Percentiles rank a stretch among this genome's conserved stretches.
Evolutionary conservation across 257 asterid species (phyloP).

Genomic region (Craterostigma plantagineum): DNA sequence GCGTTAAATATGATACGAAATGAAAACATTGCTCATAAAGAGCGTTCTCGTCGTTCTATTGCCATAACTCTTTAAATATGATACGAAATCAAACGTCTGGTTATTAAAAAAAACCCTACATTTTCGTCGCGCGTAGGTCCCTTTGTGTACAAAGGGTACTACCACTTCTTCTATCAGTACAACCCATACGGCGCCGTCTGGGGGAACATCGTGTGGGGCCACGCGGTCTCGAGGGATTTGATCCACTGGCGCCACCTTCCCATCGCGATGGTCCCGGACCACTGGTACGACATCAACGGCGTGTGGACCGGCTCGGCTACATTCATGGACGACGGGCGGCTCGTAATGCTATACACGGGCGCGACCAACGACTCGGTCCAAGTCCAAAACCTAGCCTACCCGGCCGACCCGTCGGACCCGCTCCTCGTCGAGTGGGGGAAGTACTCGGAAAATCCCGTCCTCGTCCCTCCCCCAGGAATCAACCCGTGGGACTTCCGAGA

Average conservation of each 20-base stretch:
- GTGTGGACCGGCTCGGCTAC: conserved; percentile 16
- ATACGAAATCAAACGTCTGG: no score
- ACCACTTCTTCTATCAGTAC: conserved; percentile 15
- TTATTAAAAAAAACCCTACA: no score
- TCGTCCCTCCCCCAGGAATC: conserved; percentile 9
- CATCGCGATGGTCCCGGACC: conserved; percentile 9
- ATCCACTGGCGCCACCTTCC: conserved; percentile 14
- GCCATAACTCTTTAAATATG: no score
- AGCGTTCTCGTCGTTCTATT: no score
- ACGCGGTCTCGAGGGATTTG: conserved; percentile 9
- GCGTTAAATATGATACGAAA: no score
- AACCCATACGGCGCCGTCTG: conserved; percentile 11
- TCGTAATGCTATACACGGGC: conserved; percentile 8
- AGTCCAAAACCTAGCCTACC: conserved; percentile 9
- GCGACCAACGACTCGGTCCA: neutral
- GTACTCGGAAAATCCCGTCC: conserved; percentile 5
- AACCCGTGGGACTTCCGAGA: conserved; percentile 17
- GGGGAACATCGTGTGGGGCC: conserved; percentile 14
- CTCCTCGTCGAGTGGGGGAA: conserved; percentile 8
- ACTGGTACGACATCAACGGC: conserved; percentile 12
- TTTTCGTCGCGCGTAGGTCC: conserved; percentile 8
- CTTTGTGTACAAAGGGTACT: conserved; percentile 11
- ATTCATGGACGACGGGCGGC: conserved; percentile 1
- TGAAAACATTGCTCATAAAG: no score
- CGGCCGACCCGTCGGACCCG: conserved; percentile 7